phyloP scores from a whole-genome alignment of 331 rosid genomes.

The Ulmus americana region DNA sequence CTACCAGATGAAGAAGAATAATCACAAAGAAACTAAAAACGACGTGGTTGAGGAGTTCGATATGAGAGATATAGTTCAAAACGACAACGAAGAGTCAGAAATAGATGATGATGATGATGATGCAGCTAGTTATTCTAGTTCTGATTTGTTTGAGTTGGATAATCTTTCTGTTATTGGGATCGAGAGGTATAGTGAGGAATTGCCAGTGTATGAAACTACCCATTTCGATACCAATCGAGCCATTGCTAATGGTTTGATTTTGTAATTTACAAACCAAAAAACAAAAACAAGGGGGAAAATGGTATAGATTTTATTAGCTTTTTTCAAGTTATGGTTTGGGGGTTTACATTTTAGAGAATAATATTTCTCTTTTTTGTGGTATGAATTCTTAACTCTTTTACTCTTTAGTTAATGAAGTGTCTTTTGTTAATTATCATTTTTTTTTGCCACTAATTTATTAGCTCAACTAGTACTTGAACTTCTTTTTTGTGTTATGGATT shows the following conservation, averaged over 20 bases:
- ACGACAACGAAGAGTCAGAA: conserved; percentile 14
- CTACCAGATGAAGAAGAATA: conserved; percentile 45
- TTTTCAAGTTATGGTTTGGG: conserved; percentile 42
- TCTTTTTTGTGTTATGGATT: conserved; percentile 19
- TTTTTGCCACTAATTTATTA: too few species aligned
- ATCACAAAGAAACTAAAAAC: conserved; percentile 7
- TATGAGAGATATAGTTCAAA: conserved; percentile 27
- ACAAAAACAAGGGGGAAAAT: neutral
- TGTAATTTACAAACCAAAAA: conserved; percentile 49
- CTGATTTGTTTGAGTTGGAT: conserved; percentile 96
- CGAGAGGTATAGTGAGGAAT: conserved; percentile 80
- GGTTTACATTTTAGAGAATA: conserved; percentile 48
- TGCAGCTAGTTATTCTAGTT: conserved; percentile 69
- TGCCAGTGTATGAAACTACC: conserved; percentile 95
- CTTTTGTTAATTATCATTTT: neutral
- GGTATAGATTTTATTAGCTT: conserved; percentile 28
- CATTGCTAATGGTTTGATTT: conserved; percentile 62
- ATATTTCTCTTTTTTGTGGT: conserved; percentile 30
- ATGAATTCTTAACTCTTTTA: conserved; percentile 10
- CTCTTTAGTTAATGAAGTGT: neutral
- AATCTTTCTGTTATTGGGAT: conserved; percentile 74
- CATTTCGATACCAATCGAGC: conserved; percentile 68
- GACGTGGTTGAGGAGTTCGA: conserved; percentile 11
- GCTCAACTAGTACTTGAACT: conserved; percentile 1
- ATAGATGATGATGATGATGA: conserved; percentile 54